Conservation (phyloP, 2,329 filamentous ascomycete species). For the Rachicladosporium sp. region DNA sequence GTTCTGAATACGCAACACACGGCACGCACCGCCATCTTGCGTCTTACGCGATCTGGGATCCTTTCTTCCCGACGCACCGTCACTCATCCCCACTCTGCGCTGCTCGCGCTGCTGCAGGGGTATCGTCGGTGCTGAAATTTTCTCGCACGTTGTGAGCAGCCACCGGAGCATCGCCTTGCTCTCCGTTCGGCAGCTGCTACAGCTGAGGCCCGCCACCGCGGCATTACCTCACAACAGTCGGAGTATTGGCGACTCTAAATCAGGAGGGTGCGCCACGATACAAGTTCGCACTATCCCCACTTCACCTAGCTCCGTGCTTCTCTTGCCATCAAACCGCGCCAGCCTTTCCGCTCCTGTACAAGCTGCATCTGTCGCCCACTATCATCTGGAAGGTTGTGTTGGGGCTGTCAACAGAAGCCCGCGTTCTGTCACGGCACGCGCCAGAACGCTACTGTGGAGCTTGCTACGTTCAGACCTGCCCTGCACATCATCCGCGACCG, state of each 20-base stretch:
- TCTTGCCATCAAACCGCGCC: constrained; percentile 12
- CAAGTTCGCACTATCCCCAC: constrained; percentile 17
- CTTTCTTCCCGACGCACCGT: constrained; percentile 4
- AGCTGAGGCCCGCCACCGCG: constrained; percentile 8
- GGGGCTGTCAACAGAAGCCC: constrained; percentile 11
- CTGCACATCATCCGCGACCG: constrained; percentile 39
- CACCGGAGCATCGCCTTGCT: constrained; percentile 9
- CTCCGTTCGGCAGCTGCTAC: constrained; percentile 15
- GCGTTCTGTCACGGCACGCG: constrained; percentile 14
- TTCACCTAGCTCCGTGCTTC: constrained; percentile 14
- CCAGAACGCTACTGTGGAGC: constrained; percentile 22
- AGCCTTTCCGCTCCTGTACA: constrained; percentile 15
- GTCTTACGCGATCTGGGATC: too few relatives aligned
- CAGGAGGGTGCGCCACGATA: constrained; percentile 24
- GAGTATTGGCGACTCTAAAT: too few relatives aligned
- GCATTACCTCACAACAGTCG: constrained; percentile 18
- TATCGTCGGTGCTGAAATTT: constrained; percentile 9
- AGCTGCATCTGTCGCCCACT: constrained; percentile 12
- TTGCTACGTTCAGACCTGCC: constrained; percentile 19
- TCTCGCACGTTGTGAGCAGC: constrained; percentile 9
- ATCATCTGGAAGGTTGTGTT: constrained; percentile 18
- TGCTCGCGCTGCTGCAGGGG: constrained; percentile 10
- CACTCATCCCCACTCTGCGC: constrained; percentile 13
- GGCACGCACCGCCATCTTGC: too few relatives aligned
- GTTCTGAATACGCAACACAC: too few relatives aligned